These are phyloP conservation scores for Pisolithus marmoratus DNA, from an alignment of 768 basidiomycete species.

Conservation along the genomic window DNA sequence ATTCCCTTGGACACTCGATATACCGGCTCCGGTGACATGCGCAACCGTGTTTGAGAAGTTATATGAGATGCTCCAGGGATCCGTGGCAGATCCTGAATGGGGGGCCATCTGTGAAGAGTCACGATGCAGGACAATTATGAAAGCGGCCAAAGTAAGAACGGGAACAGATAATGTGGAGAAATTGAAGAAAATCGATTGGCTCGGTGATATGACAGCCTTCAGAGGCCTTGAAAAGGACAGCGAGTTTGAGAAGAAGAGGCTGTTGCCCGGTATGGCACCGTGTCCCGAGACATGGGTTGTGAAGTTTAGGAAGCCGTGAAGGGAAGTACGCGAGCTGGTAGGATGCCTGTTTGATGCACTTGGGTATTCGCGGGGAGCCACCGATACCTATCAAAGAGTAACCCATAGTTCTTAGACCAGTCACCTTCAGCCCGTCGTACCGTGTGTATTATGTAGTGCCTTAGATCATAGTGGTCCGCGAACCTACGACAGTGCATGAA, in stretches of 20 bases:
- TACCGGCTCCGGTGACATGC: constrained; percentile 43
- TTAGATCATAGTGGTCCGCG: too few species aligned
- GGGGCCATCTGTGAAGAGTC: constrained; percentile 47
- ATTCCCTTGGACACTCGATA: constrained; percentile 64
- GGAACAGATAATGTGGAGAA: constrained; percentile 31
- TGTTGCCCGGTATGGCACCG: constrained; percentile 38
- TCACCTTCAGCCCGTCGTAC: too few species aligned
- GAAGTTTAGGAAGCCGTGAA: constrained; percentile 35
- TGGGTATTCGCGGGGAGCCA: too few species aligned
- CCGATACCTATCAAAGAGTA: too few species aligned
- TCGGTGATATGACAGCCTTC: constrained; percentile 56
- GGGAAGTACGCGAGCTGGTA: not conserved
- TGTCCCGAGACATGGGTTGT: constrained; percentile 57
- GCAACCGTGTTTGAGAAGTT: constrained; percentile 52
- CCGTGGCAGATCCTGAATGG: constrained; percentile 64
- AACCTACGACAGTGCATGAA: too few species aligned
- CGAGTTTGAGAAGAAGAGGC: constrained; percentile 45
- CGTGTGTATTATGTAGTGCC: too few species aligned
- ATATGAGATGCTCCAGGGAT: constrained; percentile 43
- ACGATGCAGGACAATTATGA: constrained; percentile 40
- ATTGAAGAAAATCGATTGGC: constrained; percentile 56
- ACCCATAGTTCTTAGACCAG: too few species aligned
- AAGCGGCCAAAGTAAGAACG: constrained; percentile 44
- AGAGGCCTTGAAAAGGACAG: constrained; percentile 58
- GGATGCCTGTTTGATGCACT: too few species aligned